Evolutionary conservation across 441 rosid genomes (phyloP).

Genomic region (Erysimum cheiri): DNA sequence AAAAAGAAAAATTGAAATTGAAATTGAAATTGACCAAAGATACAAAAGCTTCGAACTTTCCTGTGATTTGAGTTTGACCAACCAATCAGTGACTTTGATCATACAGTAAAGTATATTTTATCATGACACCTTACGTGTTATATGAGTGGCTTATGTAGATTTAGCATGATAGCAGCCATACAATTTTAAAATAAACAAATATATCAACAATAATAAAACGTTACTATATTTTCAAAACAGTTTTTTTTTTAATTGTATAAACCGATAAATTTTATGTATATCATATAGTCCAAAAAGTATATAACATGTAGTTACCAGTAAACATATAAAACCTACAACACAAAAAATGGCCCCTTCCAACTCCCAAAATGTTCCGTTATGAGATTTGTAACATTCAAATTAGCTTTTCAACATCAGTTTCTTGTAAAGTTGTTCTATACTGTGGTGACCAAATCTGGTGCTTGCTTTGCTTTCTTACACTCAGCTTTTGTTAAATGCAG

Average conservation of each 20-base stretch:
- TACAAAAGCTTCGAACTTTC: not conserved
- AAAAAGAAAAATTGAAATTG: not conserved
- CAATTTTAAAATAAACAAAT: too few species aligned
- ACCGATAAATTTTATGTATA: slow-evolving; percentile 10
- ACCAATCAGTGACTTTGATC: slow-evolving; percentile 14
- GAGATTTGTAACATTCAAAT: slow-evolving; percentile 30
- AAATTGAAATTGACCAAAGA: slow-evolving; percentile 22
- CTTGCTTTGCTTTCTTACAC: slow-evolving; percentile 17
- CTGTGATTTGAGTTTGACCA: slow-evolving; percentile 20
- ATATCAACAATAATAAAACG: too few species aligned
- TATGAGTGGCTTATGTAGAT: not conserved
- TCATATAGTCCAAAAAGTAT: slow-evolving; percentile 20
- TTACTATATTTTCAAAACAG: too few species aligned
- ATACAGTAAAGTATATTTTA: not conserved
- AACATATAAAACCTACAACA: slow-evolving; percentile 32
- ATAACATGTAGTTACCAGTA: slow-evolving; percentile 14
- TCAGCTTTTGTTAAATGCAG: slow-evolving; percentile 46
- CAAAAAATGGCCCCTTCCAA: slow-evolving; percentile 22
- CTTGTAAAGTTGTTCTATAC: slow-evolving; percentile 20
- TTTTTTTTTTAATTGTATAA: too few species aligned
- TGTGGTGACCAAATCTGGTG: slow-evolving; percentile 30
- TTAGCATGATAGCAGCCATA: too few species aligned
- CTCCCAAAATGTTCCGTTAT: not conserved
- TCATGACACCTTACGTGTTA: not conserved
- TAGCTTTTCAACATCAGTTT: slow-evolving; percentile 29